phyloP scores from a whole-genome alignment of 1,139 yeast species.

The Arxiozyma slooffiae region DNA sequence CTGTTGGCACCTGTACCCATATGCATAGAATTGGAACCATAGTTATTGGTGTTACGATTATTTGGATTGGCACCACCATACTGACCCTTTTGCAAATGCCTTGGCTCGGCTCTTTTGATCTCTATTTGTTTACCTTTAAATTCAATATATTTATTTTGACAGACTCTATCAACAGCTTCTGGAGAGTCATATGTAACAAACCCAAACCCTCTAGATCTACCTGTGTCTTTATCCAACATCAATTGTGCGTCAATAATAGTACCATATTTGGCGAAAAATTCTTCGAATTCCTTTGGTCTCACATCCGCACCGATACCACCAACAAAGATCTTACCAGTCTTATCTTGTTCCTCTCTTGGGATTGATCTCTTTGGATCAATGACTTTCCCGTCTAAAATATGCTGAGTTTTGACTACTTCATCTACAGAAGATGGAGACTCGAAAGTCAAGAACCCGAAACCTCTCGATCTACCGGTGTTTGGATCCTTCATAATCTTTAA shows the following conservation, averaged over 20 bases:
- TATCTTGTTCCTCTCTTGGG: conserved; percentile 96
- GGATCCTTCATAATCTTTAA: conserved; percentile 92
- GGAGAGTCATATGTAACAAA: conserved; percentile 94
- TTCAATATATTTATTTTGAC: conserved; percentile 70
- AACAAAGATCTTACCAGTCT: conserved; percentile 93
- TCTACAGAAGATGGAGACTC: conserved; percentile 75
- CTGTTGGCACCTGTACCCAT: conserved; percentile 7
- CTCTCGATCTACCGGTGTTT: conserved; percentile 86
- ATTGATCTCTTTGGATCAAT: conserved; percentile 98
- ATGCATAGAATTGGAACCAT: conserved; percentile 10
- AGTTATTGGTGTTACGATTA: conserved; percentile 31
- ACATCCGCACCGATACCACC: conserved; percentile 98
- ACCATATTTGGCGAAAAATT: conserved; percentile 83
- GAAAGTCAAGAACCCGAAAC: conserved; percentile 92
- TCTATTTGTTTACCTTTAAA: conserved; percentile 89
- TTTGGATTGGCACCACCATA: conserved; percentile 18
- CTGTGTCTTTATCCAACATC: conserved; percentile 96
- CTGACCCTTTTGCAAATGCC: conserved; percentile 45
- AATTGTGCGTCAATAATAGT: conserved; percentile 92
- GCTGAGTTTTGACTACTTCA: conserved; percentile 79
- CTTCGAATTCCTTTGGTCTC: conserved; percentile 82
- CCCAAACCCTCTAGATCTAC: conserved; percentile 96
- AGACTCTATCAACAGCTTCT: conserved; percentile 87
- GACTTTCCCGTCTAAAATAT: conserved; percentile 87
- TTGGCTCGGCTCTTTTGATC: conserved; percentile 96